These are phyloP conservation scores for Mortierella antarctica DNA, from an alignment of 192 early-diverging fungal species.

Conservation along the genomic window DNA sequence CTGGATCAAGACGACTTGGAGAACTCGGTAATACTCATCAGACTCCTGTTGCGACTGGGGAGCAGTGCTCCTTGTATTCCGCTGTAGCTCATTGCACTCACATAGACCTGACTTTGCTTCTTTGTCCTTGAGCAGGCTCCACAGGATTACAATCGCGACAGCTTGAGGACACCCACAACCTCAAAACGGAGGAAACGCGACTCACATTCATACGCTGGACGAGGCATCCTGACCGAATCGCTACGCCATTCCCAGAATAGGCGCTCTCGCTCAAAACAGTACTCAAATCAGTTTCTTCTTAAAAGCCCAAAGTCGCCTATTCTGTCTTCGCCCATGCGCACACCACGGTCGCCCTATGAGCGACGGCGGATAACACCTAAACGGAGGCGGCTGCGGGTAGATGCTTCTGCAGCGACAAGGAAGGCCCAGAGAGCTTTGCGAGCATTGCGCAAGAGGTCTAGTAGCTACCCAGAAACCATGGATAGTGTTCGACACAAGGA, in stretches of 20 bases:
- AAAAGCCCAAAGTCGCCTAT: conserved; percentile 23
- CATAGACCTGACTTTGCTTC: too few species aligned
- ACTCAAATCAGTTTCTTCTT: conserved; percentile 9
- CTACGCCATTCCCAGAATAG: background rate
- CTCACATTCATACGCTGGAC: background rate
- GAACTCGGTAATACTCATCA: too few species aligned
- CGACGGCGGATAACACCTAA: conserved; percentile 24
- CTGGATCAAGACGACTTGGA: too few species aligned
- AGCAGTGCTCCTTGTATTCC: too few species aligned
- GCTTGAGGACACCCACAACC: too few species aligned
- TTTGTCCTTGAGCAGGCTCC: too few species aligned
- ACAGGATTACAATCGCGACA: too few species aligned
- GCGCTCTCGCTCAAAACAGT: background rate
- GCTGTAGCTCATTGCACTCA: too few species aligned
- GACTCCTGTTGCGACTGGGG: too few species aligned
- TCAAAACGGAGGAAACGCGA: too few species aligned
- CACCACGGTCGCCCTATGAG: conserved; percentile 36
- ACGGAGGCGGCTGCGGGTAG: conserved; percentile 19
- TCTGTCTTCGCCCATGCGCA: background rate
- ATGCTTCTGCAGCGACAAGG: conserved; percentile 32
- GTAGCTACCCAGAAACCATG: background rate
- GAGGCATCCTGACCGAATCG: background rate
- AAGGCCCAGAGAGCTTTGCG: conserved; percentile 13
- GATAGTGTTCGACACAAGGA: background rate
- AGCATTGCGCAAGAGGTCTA: background rate